Evolutionary conservation across 768 basidiomycete genomes (phyloP).

Genomic region (Tylopilus sp.): DNA sequence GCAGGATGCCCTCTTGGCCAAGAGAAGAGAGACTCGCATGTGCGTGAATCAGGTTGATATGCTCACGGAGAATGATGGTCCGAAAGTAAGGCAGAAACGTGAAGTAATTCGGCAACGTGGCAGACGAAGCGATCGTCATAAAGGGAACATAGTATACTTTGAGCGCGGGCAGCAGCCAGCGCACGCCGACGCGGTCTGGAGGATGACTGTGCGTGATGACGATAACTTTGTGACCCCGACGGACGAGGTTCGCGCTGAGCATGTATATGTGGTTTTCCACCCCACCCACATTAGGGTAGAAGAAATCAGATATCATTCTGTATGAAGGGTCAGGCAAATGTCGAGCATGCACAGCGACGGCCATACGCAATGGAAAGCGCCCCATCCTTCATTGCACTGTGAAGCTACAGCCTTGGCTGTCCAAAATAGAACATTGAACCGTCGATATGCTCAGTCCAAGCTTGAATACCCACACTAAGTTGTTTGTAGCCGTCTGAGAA

Average conservation of each 20-base stretch:
- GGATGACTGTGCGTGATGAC: conserved; percentile 92
- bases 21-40: conserved; percentile 90
- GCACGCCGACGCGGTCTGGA: conserved; percentile 81
- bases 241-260: conserved; percentile 79
- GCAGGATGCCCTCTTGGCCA: conserved; percentile 89
- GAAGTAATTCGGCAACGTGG: conserved; percentile 93
- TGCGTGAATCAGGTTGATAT: conserved; percentile 83
- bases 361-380: conserved; percentile 31
- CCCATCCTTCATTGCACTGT: conserved; percentile 24
- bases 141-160: conserved; percentile 97
- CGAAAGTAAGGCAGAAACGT: conserved; percentile 90
- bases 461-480: too few species aligned
- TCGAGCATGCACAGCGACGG: conserved; percentile 15
- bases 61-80: conserved; percentile 82
- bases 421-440: neutral
- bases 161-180: conserved; percentile 81
- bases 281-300: conserved; percentile 89
- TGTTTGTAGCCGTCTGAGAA: too few species aligned
- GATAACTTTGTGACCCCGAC: conserved; percentile 87
- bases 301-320: conserved; percentile 97
- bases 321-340: neutral
- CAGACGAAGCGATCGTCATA: conserved; percentile 83
- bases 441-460: too few species aligned
- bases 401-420: too few species aligned
- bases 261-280: conserved; percentile 97